These are phyloP conservation scores for Calycina herbarum DNA, from an alignment of 2,329 filamentous ascomycete genomes.

Conservation along the genomic window DNA sequence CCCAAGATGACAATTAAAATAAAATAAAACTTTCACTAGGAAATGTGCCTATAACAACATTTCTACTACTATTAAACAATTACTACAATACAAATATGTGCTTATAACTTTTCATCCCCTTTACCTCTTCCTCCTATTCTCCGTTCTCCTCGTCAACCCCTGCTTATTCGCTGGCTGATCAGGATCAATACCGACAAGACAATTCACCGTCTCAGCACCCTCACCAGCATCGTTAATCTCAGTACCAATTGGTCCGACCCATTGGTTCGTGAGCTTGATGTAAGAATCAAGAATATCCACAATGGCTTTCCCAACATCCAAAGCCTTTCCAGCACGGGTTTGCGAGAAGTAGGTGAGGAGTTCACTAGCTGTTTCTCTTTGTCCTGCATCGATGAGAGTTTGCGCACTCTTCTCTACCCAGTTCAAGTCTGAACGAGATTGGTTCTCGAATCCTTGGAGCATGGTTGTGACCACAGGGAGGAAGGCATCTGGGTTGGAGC, in stretches of 20 bases:
- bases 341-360: conserved; percentile 4
- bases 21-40: no score
- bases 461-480: conserved; percentile 1
- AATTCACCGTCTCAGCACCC: conserved; percentile 3
- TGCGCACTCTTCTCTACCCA: conserved; percentile 7
- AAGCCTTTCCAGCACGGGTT: background rate
- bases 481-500: background rate
- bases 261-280: conserved; percentile 5
- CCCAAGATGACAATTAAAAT: no score
- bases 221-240: conserved; percentile 7
- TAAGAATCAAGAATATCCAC: conserved; percentile 5
- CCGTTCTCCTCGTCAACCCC: background rate
- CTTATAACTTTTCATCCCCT: background rate
- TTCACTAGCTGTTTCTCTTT: background rate
- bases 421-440: background rate
- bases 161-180: conserved; percentile 8
- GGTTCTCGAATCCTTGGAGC: background rate
- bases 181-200: conserved; percentile 7
- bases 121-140: background rate
- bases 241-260: conserved; percentile 1
- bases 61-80: background rate
- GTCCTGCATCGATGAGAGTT: conserved; percentile 1
- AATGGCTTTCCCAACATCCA: conserved; percentile 2
- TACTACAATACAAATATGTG: background rate
- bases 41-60: no score